Base-by-base conservation (phyloP, 306 rosid species). In the Sicyos baderoa region DNA sequence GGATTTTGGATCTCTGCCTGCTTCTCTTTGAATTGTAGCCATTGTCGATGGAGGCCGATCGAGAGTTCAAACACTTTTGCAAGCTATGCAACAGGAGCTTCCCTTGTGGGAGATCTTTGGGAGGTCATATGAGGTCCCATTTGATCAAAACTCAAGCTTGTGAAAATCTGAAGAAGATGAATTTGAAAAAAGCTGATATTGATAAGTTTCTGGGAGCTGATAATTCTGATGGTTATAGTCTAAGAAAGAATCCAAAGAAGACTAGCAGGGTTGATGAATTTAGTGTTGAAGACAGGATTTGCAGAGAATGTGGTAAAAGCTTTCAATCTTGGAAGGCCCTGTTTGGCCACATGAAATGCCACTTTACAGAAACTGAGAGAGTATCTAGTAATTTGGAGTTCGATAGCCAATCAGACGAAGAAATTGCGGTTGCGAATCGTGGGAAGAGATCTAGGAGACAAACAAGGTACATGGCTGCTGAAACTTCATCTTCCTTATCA, bases 71-170 rank as follows among this genome's bases (percentile, higher is more conserved):
- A 77, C 86, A 91, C 65, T 77, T 70, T 14, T 91, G 97, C 88
- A 92, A 92, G 78, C 82, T 84, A 83, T 92, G 97, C 81, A 74
- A 70, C 78, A 92, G 85, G 82, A 83, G 84, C 65, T 92, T 92
- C 73, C 90, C 89, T 27, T 87, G 95, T 61, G 96, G 92, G 0
- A 86, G 96, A 92, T 92, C 97, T 19, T 81, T 92, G 72, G 97
- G 97, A 50, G 96, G 96, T 68, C 97, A 91, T 76, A 87, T 92
- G 92, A 89, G 91, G 92, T 92, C 95, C 69, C 96, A 92, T 76
- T 57, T 84, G 55, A 82, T 61, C 62, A 81, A 74, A 60, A 56
- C 66, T 60, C 76, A 83, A 60, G 29, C 77, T 57, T 82, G 83
- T 17, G 76, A 77, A 5, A 87, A 78, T 35, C 65, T 66, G 51